Percentiles rank a stretch among this genome's conserved stretches.
phyloP scores from a whole-genome alignment of 2,329 filamentous ascomycete species.

The Pleurostoma richardsiae region DNA sequence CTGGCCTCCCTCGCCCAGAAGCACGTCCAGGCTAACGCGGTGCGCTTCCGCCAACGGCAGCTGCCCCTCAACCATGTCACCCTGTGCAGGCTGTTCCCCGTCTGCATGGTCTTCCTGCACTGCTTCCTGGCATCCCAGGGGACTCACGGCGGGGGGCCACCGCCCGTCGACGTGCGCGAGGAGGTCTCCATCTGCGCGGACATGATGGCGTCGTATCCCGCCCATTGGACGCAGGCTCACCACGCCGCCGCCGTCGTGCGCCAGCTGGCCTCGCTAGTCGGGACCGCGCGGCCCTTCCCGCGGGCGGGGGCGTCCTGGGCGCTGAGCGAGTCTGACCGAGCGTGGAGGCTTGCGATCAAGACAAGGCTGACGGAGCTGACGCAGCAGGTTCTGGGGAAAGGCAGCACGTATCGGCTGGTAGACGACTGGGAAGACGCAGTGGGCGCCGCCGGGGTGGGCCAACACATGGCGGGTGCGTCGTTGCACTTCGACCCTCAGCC shows the following conservation, averaged over 20 bases:
- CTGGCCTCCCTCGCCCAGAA: conserved; percentile 32
- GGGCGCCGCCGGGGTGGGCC: background rate
- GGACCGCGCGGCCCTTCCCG: background rate
- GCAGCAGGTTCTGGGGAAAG: background rate
- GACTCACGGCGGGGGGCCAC: conserved; percentile 8
- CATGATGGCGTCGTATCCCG: conserved; percentile 29
- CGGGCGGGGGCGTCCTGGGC: background rate
- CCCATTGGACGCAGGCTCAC: conserved; percentile 23
- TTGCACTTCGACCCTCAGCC: background rate
- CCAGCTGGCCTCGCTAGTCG: conserved; percentile 16
- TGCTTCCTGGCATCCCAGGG: conserved; percentile 6
- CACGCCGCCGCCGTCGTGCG: conserved; percentile 24
- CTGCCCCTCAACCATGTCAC: conserved; percentile 36
- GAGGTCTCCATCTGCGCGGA: conserved; percentile 24
- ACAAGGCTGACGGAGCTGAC: background rate
- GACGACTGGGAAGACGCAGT: background rate
- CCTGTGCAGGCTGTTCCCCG: conserved; percentile 29
- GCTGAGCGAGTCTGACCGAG: background rate
- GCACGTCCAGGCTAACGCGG: conserved; percentile 33
- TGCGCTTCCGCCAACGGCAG: conserved; percentile 33
- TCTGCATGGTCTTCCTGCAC: conserved; percentile 29
- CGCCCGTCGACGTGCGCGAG: conserved; percentile 21
- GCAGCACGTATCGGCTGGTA: background rate
- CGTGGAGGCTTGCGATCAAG: background rate
- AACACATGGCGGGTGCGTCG: background rate